Percentiles rank a stretch among this genome's conserved stretches.
Evolutionary conservation across 108 stramenopile genomes (phyloP).

Genomic region (Skeletonema marinoi): DNA sequence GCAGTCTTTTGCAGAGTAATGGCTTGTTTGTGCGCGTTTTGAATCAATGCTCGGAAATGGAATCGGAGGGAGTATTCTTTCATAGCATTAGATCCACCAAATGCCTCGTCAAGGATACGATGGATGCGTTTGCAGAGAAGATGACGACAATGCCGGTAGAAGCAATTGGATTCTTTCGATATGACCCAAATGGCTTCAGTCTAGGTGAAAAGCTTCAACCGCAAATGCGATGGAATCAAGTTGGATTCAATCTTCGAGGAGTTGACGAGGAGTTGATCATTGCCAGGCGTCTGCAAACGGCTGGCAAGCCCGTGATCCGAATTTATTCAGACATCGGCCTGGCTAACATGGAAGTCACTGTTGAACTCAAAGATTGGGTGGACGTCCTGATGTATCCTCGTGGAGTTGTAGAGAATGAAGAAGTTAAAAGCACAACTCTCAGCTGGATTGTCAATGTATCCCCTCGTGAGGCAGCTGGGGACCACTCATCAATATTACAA

Average conservation of each 20-base stretch:
- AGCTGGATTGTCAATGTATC: background rate
- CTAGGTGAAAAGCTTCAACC: background rate
- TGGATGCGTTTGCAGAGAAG: background rate
- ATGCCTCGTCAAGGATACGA: background rate
- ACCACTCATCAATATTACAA: background rate
- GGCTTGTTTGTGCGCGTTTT: background rate
- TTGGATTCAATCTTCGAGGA: constrained; percentile 1
- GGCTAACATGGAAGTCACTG: background rate
- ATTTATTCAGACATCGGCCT: background rate
- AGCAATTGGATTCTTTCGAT: constrained; percentile 98
- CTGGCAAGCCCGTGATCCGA: background rate
- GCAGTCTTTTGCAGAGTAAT: background rate
- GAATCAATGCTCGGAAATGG: background rate
- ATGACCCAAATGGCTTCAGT: constrained; percentile 52
- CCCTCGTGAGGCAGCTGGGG: background rate
- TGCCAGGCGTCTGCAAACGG: background rate
- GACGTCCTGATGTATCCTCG: background rate
- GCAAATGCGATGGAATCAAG: background rate
- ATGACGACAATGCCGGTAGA: background rate
- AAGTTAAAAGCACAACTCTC: background rate
- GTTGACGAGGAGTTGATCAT: background rate
- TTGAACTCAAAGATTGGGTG: background rate
- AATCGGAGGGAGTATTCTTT: background rate
- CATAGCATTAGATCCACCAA: background rate
- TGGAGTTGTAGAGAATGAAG: background rate